Percentiles rank a stretch among this genome's conserved stretches.
Conservation (phyloP, 768 basidiomycete species). For the Russula sp. region DNA sequence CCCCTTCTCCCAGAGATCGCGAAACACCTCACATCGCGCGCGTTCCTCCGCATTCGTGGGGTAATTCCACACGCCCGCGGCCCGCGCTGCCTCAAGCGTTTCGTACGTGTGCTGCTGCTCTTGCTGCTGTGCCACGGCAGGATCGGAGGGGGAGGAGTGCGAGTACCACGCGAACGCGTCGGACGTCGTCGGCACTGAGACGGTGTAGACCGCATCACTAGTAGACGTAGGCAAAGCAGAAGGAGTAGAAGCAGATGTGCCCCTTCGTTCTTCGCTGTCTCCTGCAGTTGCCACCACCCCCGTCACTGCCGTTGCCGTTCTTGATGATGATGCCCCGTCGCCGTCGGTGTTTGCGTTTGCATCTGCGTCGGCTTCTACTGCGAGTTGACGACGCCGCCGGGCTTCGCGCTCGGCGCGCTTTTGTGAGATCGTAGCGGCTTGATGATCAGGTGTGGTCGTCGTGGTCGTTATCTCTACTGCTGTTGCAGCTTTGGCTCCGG, state of each 20-base stretch:
- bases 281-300: background rate
- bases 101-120: slow-evolving; percentile 36
- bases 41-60: slow-evolving; percentile 57
- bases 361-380: background rate
- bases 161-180: slow-evolving; percentile 61
- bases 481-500: slow-evolving; percentile 29
- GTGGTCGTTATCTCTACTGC: slow-evolving; percentile 42
- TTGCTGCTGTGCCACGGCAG: slow-evolving; percentile 21
- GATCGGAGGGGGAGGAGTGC: too few species aligned
- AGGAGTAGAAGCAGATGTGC: background rate
- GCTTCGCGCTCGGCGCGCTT: slow-evolving; percentile 70
- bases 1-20: slow-evolving; percentile 73
- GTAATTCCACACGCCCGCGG: slow-evolving; percentile 71
- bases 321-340: background rate
- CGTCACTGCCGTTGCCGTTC: background rate
- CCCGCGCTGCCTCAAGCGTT: slow-evolving; percentile 52
- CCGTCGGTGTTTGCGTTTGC: background rate
- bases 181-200: slow-evolving; percentile 64
- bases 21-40: slow-evolving; percentile 75
- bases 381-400: slow-evolving; percentile 21
- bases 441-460: slow-evolving; percentile 20
- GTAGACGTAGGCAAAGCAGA: background rate
- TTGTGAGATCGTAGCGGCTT: slow-evolving; percentile 12
- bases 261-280: background rate
- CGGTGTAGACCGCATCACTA: slow-evolving; percentile 35